These are phyloP conservation scores for Xylariaceae sp. DNA, from an alignment of 2,329 filamentous ascomycete genomes.

Conservation along the genomic window DNA sequence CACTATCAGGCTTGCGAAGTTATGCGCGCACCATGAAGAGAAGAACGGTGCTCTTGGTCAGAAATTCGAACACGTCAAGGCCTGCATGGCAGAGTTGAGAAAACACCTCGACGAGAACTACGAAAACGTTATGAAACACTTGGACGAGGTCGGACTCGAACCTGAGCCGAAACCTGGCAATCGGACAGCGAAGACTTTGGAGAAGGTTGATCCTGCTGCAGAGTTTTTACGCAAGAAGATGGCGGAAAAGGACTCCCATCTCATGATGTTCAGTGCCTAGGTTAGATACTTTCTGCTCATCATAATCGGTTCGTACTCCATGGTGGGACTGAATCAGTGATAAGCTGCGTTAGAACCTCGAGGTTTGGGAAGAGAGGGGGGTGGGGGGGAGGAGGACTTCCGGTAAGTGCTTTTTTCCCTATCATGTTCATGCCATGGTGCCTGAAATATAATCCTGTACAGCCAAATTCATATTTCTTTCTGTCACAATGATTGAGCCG, in stretches of 20 bases:
- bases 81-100: constrained; percentile 11
- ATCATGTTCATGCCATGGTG: too few relatives aligned
- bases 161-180: background rate
- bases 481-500: too few relatives aligned
- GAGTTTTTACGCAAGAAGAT: constrained; percentile 17
- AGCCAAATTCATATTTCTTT: too few relatives aligned
- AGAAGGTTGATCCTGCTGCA: constrained; percentile 5
- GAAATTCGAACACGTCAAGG: constrained; percentile 9
- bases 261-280: constrained; percentile 19
- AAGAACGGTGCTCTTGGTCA: constrained; percentile 7
- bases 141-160: constrained; percentile 15
- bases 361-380: too few relatives aligned
- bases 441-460: too few relatives aligned
- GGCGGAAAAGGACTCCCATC: constrained; percentile 13
- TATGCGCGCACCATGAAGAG: constrained; percentile 14
- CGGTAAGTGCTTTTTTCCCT: too few relatives aligned
- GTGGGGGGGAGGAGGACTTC: too few relatives aligned
- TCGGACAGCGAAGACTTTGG: background rate
- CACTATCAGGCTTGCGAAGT: constrained; percentile 10
- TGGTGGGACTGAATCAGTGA: too few relatives aligned
- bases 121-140: constrained; percentile 15
- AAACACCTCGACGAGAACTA: constrained; percentile 11
- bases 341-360: too few relatives aligned
- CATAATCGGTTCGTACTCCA: too few relatives aligned
- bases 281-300: too few relatives aligned